Evolutionary conservation across 306 rosid genomes (phyloP), one percentile per base, ranked within the genome.

Genomic region (Glycine soja): DNA sequence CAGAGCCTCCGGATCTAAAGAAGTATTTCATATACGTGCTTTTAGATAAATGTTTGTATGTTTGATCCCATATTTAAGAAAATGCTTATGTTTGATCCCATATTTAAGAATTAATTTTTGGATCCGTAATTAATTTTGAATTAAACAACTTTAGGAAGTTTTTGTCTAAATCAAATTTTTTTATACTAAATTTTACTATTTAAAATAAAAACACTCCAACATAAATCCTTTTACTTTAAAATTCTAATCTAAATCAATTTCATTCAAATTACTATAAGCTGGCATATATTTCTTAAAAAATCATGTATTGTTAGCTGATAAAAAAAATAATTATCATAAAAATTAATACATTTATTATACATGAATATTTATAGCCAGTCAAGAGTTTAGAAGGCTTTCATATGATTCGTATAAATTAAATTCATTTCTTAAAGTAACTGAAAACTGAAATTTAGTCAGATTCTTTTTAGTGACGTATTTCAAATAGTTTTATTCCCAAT

Each of bases 401-500:
- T 14, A 6, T 0, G 2, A 4, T 50, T 4, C 15, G n/a, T 14
- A 15, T 7, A 15, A 54, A 15, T n/a, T 58, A 58, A 58, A 58
- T 58, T 19, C 6, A 58, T 58, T 58, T 58, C 13, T 18, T 58
- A 8, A 62, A 47, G 34, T 56, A 58, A 47, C 24, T 18, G 69
- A 74, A 56, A 61, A 58, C 47, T 38, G 36, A 57, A 69, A 45
- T 14, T 67, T 38, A 19, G 43, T 12, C 15, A 42, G 18, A 24
- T 69, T 58, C 61, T n/a, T 61, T 13, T 38, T 15, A 8, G 45
- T 62, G 57, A 18, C 32, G 9, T 50, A 10, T 47, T 47, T 16
- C 63, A 14, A 11, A 18, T 62, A 47, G 3, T 48, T 71, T 15
- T 36, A 36, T 80, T 70, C 42, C n/a, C 70, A 70, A 30, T 15